phyloP scores from a whole-genome alignment of 768 basidiomycete genomes.

The Leccinellum rugosiceps region DNA sequence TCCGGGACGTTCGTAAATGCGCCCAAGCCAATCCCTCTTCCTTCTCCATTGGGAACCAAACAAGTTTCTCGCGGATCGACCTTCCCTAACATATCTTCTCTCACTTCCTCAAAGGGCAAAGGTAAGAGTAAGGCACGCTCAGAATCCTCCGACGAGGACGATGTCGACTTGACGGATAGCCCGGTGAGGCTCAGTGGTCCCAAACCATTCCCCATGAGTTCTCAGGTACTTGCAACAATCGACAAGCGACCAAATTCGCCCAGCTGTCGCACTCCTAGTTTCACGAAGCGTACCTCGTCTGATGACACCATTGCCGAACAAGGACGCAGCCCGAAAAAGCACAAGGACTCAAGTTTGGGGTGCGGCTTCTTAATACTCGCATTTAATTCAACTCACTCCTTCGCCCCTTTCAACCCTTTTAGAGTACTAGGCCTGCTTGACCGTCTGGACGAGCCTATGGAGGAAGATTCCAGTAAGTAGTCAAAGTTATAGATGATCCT shows the following conservation, averaged over 20 bases:
- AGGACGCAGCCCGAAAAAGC: conserved; percentile 31
- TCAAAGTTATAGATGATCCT: neutral
- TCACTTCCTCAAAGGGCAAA: conserved; percentile 15
- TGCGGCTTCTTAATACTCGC: conserved; percentile 1
- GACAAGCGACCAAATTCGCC: conserved; percentile 27
- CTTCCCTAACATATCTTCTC: conserved; percentile 28
- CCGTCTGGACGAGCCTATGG: conserved; percentile 19
- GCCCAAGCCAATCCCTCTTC: conserved; percentile 14
- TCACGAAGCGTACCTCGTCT: conserved; percentile 32
- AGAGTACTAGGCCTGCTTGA: conserved; percentile 12
- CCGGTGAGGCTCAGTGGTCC: neutral
- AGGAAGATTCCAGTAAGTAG: conserved; percentile 43
- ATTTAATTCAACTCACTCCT: conserved; percentile 12
- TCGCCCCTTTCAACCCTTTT: neutral
- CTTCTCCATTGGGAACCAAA: conserved; percentile 19
- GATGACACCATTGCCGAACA: conserved; percentile 30
- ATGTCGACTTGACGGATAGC: neutral
- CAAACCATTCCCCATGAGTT: conserved; percentile 49
- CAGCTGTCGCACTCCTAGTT: conserved; percentile 3
- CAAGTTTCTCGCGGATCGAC: conserved; percentile 6
- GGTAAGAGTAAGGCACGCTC: conserved; percentile 20
- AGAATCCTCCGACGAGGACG: neutral
- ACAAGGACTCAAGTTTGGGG: conserved; percentile 27
- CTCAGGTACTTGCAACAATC: conserved; percentile 41
- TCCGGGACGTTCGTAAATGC: neutral